Evolutionary conservation across 2,329 filamentous ascomycete species (phyloP), one percentile per base, ranked within the genome.

Genomic region (Aspergillus calidoustus): DNA sequence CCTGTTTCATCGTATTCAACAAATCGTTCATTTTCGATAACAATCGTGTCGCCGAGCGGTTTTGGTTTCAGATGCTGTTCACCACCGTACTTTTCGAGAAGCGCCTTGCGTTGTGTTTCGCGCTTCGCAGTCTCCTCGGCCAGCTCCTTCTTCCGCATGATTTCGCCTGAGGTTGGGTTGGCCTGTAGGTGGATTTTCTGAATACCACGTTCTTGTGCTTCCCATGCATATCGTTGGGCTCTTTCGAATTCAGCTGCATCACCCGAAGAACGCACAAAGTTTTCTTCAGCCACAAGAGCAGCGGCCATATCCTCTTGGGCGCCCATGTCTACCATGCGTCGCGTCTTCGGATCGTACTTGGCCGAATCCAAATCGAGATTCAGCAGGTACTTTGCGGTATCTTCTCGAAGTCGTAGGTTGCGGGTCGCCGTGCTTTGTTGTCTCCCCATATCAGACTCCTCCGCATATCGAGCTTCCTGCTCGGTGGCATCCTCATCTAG

Each of bases 281-380:
- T 94, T 70, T 98, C 93, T 71, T 98, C 95, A 4, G 93, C 93
- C 59, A 95, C 94, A 6, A 96, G 79, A 31, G 90, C 87, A 7
- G 93, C 91, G 3, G 91, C 91, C 68, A 89, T 89, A 79, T 96
- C 92, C 23, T 86, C 86, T 34, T 89, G 91, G 7, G 91, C 92
- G 52, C 93, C 92, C 65, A 87, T 88, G 72, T 96, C 92, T 23
- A 96, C 90, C 84, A 99, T 92, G 8, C 91, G 90, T 70, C 95
- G 86, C 13, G 93, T 97, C 76, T 99, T 99, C 0, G 95, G 95
- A 72, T 99, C 94, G 79, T 99, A 99, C 76, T 96, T 96, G 1
- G 96, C 95, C 1, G 93, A 97, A 72, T 99, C 95, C 3, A 97
- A 84, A 73, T 99, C 95, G 30, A 99, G 86, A 73, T 98, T 98